Conservation (phyloP, 768 basidiomycete genomes). For the Mycena vulgaris region DNA sequence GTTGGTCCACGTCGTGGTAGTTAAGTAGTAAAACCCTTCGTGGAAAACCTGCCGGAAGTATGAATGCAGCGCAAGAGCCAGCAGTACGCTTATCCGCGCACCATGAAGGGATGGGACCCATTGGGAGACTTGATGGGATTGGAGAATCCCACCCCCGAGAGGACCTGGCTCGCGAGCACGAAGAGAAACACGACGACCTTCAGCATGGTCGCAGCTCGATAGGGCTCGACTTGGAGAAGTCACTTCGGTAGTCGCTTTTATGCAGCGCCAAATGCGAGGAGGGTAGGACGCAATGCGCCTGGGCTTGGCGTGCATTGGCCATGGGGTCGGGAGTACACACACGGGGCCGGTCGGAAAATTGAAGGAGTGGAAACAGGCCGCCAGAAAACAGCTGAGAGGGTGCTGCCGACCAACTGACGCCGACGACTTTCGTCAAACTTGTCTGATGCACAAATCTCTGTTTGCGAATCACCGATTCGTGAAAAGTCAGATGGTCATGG, state of each 20-base stretch:
- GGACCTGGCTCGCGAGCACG: not conserved
- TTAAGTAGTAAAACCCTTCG: slow-evolving; percentile 51
- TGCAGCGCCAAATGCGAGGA: not conserved
- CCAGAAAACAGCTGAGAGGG: not conserved
- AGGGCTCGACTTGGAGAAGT: not conserved
- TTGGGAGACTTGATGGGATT: slow-evolving; percentile 3
- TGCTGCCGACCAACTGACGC: too few relatives aligned
- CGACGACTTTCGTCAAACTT: too few relatives aligned
- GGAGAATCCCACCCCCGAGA: not conserved
- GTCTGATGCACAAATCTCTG: not conserved
- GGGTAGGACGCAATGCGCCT: too few relatives aligned
- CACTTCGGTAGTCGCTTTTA: not conserved
- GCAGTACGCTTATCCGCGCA: not conserved
- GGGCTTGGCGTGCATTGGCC: not conserved
- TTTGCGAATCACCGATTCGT: not conserved
- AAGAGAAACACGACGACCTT: not conserved
- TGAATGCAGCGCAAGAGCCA: not conserved
- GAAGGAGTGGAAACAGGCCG: not conserved
- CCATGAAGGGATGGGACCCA: slow-evolving; percentile 10
- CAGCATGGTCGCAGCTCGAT: not conserved
- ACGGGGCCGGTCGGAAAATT: not conserved
- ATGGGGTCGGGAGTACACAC: too few relatives aligned
- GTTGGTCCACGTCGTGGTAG: slow-evolving; percentile 50
- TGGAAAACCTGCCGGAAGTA: slow-evolving; percentile 43
- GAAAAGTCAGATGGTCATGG: too few relatives aligned